A percentile compares a stretch with the other conserved stretches of the same genome.
Conservation (phyloP, 148 eudicot genomes). For the Pharnaceum exiguum region DNA sequence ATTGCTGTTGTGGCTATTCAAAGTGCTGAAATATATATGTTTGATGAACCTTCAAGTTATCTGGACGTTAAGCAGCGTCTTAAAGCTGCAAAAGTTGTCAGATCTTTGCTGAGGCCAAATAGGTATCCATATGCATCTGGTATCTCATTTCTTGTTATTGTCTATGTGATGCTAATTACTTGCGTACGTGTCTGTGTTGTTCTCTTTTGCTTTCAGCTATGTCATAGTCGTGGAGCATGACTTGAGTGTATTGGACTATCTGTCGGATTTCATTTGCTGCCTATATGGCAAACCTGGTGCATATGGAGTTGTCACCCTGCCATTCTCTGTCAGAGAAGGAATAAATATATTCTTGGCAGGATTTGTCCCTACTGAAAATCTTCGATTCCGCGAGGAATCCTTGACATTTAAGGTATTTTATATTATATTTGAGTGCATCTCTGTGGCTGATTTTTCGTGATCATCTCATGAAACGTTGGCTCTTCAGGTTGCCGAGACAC, state of each 20-base stretch:
- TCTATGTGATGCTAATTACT: not conserved
- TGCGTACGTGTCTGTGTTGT: slow-evolving; percentile 8
- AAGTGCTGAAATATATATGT: slow-evolving; percentile 87
- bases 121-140: slow-evolving; percentile 36
- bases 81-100: slow-evolving; percentile 88
- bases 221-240: slow-evolving; percentile 98
- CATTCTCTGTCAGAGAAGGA: slow-evolving; percentile 99
- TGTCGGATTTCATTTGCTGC: slow-evolving; percentile 95
- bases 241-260: slow-evolving; percentile 90
- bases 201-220: slow-evolving; percentile 48
- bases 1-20: slow-evolving; percentile 89
- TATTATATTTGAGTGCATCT: not conserved
- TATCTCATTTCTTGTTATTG: not conserved
- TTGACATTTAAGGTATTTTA: slow-evolving; percentile 83
- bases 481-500: slow-evolving; percentile 83
- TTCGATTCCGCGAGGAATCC: slow-evolving; percentile 89
- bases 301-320: slow-evolving; percentile 97
- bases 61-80: slow-evolving; percentile 96
- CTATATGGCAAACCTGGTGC: slow-evolving; percentile 97
- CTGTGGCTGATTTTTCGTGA: not conserved
- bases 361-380: slow-evolving; percentile 94
- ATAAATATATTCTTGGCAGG: slow-evolving; percentile 93
- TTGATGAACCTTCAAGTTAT: slow-evolving; percentile 97
- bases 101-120: slow-evolving; percentile 83
- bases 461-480: slow-evolving; percentile 10